A percentile compares a stretch with the other conserved stretches of the same genome.
phyloP scores from a whole-genome alignment of 176 grass and related monocot genomes.

The Oropetium thomaeum region DNA sequence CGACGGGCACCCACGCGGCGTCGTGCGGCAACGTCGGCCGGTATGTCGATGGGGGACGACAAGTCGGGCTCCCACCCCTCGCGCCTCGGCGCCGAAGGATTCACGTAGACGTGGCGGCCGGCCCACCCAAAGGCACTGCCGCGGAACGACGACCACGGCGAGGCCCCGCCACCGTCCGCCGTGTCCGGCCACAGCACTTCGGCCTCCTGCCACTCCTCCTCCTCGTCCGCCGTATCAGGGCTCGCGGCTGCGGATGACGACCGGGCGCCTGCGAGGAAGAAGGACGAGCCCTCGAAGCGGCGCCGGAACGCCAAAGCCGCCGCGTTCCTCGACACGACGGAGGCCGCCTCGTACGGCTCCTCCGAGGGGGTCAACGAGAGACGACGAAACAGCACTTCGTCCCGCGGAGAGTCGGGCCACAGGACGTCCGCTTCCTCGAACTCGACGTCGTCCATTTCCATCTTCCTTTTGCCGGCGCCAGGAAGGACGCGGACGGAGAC shows the following conservation, averaged over 20 bases:
- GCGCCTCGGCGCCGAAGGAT: not conserved
- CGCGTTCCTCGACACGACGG: not conserved
- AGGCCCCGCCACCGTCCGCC: not conserved
- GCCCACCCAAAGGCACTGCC: not conserved
- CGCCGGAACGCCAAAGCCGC: not conserved
- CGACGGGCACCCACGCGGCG: not conserved
- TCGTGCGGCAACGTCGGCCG: not conserved
- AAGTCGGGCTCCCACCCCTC: conserved; percentile 2
- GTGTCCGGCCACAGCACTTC: conserved; percentile 54
- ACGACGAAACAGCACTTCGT: not conserved
- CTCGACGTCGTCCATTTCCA: conserved; percentile 14
- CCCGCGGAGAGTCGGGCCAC: conserved; percentile 34
- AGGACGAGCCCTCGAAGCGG: not conserved
- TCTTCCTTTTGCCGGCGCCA: too few relatives aligned
- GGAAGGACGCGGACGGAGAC: too few relatives aligned
- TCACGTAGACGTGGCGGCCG: not conserved
- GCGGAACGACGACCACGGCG: not conserved
- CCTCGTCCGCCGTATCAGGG: not conserved
- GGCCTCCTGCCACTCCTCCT: conserved; percentile 43
- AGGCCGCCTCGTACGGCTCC: not conserved
- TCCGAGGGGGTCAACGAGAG: not conserved
- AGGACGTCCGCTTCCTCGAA: conserved; percentile 49
- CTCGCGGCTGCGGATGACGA: not conserved
- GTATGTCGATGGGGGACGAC: conserved; percentile 31
- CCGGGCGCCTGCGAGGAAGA: not conserved